A percentile compares a stretch with the other conserved stretches of the same genome.
Evolutionary conservation across 768 basidiomycete genomes (phyloP).

Genomic region (Pisolithus marmoratus): DNA sequence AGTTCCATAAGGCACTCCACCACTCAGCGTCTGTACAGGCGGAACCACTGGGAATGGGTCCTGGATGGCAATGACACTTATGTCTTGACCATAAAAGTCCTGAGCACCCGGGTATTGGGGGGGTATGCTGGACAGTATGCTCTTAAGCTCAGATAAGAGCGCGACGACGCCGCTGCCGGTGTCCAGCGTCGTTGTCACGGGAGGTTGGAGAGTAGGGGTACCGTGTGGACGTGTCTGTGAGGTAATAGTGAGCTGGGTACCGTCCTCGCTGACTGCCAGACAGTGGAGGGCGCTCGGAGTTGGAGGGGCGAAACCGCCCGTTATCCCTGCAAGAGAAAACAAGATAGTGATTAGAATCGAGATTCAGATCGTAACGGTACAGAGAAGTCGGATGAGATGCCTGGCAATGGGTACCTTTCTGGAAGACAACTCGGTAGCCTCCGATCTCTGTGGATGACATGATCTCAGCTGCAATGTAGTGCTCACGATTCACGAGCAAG

Average conservation of each 20-base stretch:
- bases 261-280: slow-evolving; percentile 36
- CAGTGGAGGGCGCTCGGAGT: slow-evolving; percentile 51
- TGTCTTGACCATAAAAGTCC: slow-evolving; percentile 70
- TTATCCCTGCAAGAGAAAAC: slow-evolving; percentile 49
- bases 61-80: slow-evolving; percentile 41
- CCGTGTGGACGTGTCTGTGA: slow-evolving; percentile 46
- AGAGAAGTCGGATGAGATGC: too few relatives aligned
- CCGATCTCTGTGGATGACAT: slow-evolving; percentile 11
- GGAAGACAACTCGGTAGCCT: slow-evolving; percentile 28
- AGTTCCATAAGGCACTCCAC: slow-evolving; percentile 52
- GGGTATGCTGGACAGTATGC: slow-evolving; percentile 51
- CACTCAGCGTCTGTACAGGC: slow-evolving; percentile 44
- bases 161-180: slow-evolving; percentile 19
- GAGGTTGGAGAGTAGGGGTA: slow-evolving; percentile 35
- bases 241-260: slow-evolving; percentile 38
- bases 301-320: slow-evolving; percentile 71
- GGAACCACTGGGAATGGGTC: not conserved
- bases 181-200: slow-evolving; percentile 38
- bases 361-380: not conserved
- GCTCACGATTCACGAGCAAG: not conserved
- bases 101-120: slow-evolving; percentile 44
- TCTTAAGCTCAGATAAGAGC: slow-evolving; percentile 53
- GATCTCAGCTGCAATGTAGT: not conserved
- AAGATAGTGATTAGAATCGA: not conserved
- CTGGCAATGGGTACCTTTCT: slow-evolving; percentile 42